Conservation (phyloP, 768 basidiomycete genomes). For the Mycena maculata region DNA sequence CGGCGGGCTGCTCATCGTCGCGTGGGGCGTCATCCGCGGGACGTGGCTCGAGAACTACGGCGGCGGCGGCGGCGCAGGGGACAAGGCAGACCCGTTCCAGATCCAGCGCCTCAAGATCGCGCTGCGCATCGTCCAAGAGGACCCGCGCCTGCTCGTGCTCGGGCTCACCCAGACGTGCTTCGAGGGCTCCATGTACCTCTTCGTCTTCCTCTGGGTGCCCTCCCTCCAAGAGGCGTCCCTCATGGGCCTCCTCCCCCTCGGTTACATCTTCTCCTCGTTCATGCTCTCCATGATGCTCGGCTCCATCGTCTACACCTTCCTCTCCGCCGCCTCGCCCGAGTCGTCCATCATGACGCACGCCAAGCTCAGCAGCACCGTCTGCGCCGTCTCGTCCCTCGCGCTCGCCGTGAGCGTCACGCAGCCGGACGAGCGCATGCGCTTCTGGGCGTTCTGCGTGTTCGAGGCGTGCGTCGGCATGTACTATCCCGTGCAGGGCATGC, state of each 20-base stretch:
- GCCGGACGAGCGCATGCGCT: conserved; percentile 60
- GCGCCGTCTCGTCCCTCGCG: conserved; percentile 66
- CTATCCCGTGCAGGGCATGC: conserved; percentile 82
- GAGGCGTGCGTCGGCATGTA: conserved; percentile 86
- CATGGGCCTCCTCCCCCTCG: conserved; percentile 65
- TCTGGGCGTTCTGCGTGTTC: conserved; percentile 80
- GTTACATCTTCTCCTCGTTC: conserved; percentile 84
- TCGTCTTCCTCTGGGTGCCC: conserved; percentile 88
- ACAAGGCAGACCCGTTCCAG: conserved; percentile 58
- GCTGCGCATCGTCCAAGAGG: conserved; percentile 66
- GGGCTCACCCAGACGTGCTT: conserved; percentile 85
- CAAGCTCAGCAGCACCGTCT: conserved; percentile 73
- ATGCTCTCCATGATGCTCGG: conserved; percentile 89
- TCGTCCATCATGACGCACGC: conserved; percentile 68
- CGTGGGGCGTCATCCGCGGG: conserved; percentile 65
- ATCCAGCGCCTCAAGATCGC: conserved; percentile 64
- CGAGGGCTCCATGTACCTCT: conserved; percentile 88
- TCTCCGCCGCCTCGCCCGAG: conserved; percentile 23
- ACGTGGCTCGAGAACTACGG: conserved; percentile 82
- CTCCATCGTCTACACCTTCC: conserved; percentile 70
- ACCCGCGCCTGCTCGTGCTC: conserved; percentile 70
- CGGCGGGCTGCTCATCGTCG: conserved; percentile 63
- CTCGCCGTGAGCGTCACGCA: conserved; percentile 62
- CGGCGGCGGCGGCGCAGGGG: conserved; percentile 31
- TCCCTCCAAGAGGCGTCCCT: conserved; percentile 72